Base-by-base conservation (phyloP, 2,329 filamentous ascomycete genomes). In the Phialemoniopsis sp. region DNA sequence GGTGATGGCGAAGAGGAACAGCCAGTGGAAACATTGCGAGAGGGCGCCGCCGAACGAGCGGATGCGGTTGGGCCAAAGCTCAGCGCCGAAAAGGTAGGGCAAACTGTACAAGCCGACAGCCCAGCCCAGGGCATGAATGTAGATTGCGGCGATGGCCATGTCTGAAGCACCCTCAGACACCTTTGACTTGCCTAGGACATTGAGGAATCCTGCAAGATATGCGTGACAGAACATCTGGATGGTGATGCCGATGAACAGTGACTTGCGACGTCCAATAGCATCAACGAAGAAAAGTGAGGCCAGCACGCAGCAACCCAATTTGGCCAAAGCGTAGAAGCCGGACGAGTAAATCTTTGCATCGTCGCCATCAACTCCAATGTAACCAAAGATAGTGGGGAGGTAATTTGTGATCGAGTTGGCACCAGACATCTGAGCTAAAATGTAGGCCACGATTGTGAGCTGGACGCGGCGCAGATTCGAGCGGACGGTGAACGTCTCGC, bases 201-300 rank as follows among this genome's bases (percentile, higher is more conserved):
- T 66, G 33, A 70, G 51, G 26, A 59, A 70, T 2, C 59, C 53
- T 5, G 56, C 65, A 2, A 71, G 48, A 38, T 67, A 71, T 5
- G 64, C 48, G 44, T 70, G 52, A 0, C 64, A 62, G 3, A 65
- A 46, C 49, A 67, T 55, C 46, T 72, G 67, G 7, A 55, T 44
- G 0, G 45, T 46, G 14, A 54, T 54, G 7, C 59, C 58, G 2
- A 61, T 41, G 18, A n/a, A n/a, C n/a, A n/a, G n/a, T 5, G 56
- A 59, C 14, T 53, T 57, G 13, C 62, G 54, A 10, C 63, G 58
- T 2, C 68, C 67, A 4, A 72, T 50, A 10, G 61, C 63, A 36
- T 71, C 67, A 15, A 70, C 61, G n/a, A n/a, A n/a, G 48, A 70
- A 64, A 40, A 72, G 63, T 3, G 59, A 59, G 5, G 65, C 64